Evolutionary conservation across 2,329 filamentous ascomycete species (phyloP), one percentile per base, ranked within the genome.

Genomic region (Fusarium mangiferae): DNA sequence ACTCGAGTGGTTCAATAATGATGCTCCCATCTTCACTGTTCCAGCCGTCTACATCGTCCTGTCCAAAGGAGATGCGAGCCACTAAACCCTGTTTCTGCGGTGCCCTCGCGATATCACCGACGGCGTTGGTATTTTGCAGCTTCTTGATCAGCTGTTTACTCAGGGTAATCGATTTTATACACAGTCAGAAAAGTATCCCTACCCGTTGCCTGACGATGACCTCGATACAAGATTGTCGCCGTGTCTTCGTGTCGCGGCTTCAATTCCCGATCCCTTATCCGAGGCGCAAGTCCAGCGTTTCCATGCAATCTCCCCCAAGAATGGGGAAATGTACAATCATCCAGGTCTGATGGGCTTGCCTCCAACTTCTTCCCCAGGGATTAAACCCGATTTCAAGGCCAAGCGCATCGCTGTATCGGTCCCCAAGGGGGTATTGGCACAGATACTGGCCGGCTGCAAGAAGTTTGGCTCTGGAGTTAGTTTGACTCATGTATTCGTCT

Each of bases 41-140:
- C 62, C 62, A 6, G 36, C 39, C 1, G 26, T 55, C 3, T 63
- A 63, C 17, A 14, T 64, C 5, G 28, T 63, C 26, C 26, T 18
- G 10, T 36, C 46, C 12, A 20, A 28, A 8, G 3, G 9, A 5
- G 39, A 54, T 17, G 1, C 39, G 4, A 24, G 20, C 7, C n/a
- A 9, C 1, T 35, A 41, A 4, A 46, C 58, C 7, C 0, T 66
- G 4, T 63, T 66, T 4, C n/a, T 66, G 5, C 28, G 39, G 9
- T 66, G 46, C 3, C 62, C 62, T 22, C 62, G 64, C 15, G 46
- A 66, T 8, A 30, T 55, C 3, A 55, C 62, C 7, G 62, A 66
- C 18, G 62, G 62, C 0, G 35, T 63, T 30, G 62, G 62, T 1
- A 26, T 55, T 1, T 33, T 64, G 5, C 46, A 63, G 10, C 17